Conservation (phyloP, 192 early-diverging fungal species). For the Backusella australiensis region DNA sequence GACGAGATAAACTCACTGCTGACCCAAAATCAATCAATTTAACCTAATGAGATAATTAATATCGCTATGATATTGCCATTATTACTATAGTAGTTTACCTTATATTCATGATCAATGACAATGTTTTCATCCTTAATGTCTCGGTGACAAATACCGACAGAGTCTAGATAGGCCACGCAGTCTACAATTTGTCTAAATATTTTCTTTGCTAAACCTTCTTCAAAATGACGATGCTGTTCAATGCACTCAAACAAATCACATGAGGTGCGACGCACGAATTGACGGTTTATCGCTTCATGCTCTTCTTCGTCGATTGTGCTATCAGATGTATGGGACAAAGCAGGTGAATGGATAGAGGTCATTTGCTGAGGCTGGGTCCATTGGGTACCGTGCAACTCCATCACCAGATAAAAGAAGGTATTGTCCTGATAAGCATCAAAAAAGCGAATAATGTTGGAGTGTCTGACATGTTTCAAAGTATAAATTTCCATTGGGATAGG, state of each 20-base stretch:
- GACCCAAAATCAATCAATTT: slow-evolving; percentile 72
- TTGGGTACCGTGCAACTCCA: slow-evolving; percentile 57
- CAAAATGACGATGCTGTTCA: slow-evolving; percentile 60
- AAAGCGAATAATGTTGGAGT: slow-evolving; percentile 64
- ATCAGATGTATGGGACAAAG: slow-evolving; percentile 20
- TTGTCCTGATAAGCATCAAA: slow-evolving; percentile 47
- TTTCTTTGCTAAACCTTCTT: slow-evolving; percentile 58
- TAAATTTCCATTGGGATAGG: slow-evolving; percentile 56
- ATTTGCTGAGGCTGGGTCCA: slow-evolving; percentile 28
- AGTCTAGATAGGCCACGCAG: slow-evolving; percentile 64
- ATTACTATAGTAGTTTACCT: slow-evolving; percentile 22
- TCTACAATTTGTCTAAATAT: slow-evolving; percentile 71
- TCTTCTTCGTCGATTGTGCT: slow-evolving; percentile 23
- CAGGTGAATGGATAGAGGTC: slow-evolving; percentile 24
- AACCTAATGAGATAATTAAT: slow-evolving; percentile 32
- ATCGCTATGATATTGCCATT: neutral
- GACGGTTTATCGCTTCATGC: neutral
- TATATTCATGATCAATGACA: slow-evolving; percentile 37
- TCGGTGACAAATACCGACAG: slow-evolving; percentile 66
- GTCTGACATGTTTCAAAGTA: slow-evolving; percentile 47
- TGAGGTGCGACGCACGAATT: slow-evolving; percentile 51
- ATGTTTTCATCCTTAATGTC: slow-evolving; percentile 83
- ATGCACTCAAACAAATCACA: slow-evolving; percentile 80
- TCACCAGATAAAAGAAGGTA: slow-evolving; percentile 52
- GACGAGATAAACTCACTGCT: slow-evolving; percentile 38